phyloP scores from a whole-genome alignment of 805 yeast species.

The Starmera pachycereana region DNA sequence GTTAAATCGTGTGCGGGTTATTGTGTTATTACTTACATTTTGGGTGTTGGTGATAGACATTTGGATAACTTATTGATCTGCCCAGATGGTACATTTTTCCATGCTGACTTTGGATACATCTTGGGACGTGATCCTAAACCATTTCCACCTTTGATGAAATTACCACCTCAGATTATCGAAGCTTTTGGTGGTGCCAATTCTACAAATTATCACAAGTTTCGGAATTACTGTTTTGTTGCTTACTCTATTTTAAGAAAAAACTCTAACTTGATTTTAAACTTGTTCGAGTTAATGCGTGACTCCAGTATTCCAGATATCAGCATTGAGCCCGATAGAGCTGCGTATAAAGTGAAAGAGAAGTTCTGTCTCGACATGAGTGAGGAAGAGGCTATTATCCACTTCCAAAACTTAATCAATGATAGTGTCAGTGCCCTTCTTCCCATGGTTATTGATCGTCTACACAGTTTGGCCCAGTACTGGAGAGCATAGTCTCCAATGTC shows the following conservation, averaged over 20 bases:
- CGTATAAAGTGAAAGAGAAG: constrained; percentile 86
- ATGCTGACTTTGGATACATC: constrained; percentile 96
- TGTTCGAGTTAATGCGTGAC: constrained; percentile 89
- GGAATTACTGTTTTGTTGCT: constrained; percentile 90
- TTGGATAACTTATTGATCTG: constrained; percentile 78
- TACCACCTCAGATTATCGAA: constrained; percentile 93
- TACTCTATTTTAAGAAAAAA: constrained; percentile 84
- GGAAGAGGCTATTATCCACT: constrained; percentile 90
- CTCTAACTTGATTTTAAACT: constrained; percentile 78
- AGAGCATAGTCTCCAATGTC: constrained; percentile 46
- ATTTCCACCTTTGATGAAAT: constrained; percentile 95
- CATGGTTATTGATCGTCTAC: constrained; percentile 89
- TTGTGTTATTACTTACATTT: constrained; percentile 86
- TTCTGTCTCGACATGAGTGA: constrained; percentile 90
- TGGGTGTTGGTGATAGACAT: constrained; percentile 98
- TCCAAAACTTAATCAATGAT: constrained; percentile 88
- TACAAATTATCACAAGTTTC: constrained; percentile 75
- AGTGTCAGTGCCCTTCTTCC: constrained; percentile 92
- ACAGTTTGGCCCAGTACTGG: constrained; percentile 97
- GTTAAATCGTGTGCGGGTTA: constrained; percentile 96
- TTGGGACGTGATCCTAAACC: constrained; percentile 97
- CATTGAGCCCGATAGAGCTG: constrained; percentile 76
- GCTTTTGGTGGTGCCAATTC: constrained; percentile 95
- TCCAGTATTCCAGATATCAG: constrained; percentile 87
- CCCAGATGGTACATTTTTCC: constrained; percentile 86